phyloP scores from a whole-genome alignment of 306 rosid genomes.

The Cucumis melo region DNA sequence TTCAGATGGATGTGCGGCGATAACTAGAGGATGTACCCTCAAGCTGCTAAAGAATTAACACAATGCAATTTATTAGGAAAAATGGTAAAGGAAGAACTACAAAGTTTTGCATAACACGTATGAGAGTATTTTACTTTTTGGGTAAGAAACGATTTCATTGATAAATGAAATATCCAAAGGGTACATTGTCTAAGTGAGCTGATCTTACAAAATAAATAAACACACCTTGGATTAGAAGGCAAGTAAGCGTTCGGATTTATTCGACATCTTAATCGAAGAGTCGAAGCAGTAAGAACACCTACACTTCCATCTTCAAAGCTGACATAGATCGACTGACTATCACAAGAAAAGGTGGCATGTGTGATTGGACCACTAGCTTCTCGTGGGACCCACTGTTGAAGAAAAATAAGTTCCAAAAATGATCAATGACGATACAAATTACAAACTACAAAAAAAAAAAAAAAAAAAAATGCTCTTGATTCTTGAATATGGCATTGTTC shows the following conservation, averaged over 20 bases:
- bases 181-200: not conserved
- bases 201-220: constrained; percentile 2
- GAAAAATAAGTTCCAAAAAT: constrained; percentile 10
- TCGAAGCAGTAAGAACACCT: constrained; percentile 65
- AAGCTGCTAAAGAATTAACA: constrained; percentile 32
- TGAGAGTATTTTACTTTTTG: no score
- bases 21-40: constrained; percentile 67
- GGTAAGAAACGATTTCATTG: no score
- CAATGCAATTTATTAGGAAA: not conserved
- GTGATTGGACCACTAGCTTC: constrained; percentile 91
- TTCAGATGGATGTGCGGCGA: constrained; percentile 95
- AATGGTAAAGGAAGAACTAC: not conserved
- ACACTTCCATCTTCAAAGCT: constrained; percentile 93
- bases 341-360: constrained; percentile 90
- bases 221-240: constrained; percentile 71
- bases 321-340: constrained; percentile 76
- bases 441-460: not conserved
- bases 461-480: not conserved
- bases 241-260: constrained; percentile 69
- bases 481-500: not conserved
- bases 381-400: constrained; percentile 48
- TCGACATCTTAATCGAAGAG: constrained; percentile 83
- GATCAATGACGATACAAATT: not conserved
- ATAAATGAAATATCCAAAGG: no score
- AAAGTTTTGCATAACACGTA: not conserved